These are phyloP conservation scores for Stachybotrys elegans DNA, from an alignment of 2,329 filamentous ascomycete species.

Conservation along the genomic window DNA sequence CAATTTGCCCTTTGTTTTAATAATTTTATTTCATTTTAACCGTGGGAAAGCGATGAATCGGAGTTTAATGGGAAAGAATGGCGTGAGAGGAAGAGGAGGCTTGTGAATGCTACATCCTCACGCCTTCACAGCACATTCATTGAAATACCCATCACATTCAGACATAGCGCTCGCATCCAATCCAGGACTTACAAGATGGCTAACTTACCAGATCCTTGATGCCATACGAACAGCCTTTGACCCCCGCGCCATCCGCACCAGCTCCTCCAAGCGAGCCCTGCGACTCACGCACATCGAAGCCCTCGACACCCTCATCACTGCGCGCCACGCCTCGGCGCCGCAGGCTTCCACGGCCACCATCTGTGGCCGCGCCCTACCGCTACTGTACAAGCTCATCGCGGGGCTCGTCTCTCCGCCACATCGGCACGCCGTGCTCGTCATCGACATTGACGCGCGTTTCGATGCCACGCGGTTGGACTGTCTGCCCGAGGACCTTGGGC, in stretches of 20 bases:
- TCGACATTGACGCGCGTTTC: constrained; percentile 53
- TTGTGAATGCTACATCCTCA: too few relatives aligned
- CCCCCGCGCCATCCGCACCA: constrained; percentile 11
- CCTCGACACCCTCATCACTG: constrained; percentile 44
- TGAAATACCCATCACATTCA: too few relatives aligned
- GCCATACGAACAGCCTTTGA: constrained; percentile 19
- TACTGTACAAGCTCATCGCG: constrained; percentile 52
- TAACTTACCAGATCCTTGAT: constrained; percentile 17
- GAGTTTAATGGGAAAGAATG: too few relatives aligned
- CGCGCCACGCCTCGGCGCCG: constrained; percentile 42
- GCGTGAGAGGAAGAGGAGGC: too few relatives aligned
- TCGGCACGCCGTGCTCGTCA: constrained; percentile 43
- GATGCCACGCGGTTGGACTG: constrained; percentile 43
- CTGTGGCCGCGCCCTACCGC: constrained; percentile 46
- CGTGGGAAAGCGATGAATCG: too few relatives aligned
- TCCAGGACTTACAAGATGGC: too few relatives aligned
- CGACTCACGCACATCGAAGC: constrained; percentile 35
- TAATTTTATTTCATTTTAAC: too few relatives aligned
- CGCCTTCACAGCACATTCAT: too few relatives aligned
- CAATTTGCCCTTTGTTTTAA: too few relatives aligned
- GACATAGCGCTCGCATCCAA: too few relatives aligned
- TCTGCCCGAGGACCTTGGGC: constrained; percentile 33
- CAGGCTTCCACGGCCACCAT: constrained; percentile 43
- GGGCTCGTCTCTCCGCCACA: constrained; percentile 44
- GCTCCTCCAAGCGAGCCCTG: constrained; percentile 11